Evolutionary conservation across 2,329 filamentous ascomycete species (phyloP), one percentile per base, ranked within the genome.

Genomic region (Alternaria angustiovoidea): DNA sequence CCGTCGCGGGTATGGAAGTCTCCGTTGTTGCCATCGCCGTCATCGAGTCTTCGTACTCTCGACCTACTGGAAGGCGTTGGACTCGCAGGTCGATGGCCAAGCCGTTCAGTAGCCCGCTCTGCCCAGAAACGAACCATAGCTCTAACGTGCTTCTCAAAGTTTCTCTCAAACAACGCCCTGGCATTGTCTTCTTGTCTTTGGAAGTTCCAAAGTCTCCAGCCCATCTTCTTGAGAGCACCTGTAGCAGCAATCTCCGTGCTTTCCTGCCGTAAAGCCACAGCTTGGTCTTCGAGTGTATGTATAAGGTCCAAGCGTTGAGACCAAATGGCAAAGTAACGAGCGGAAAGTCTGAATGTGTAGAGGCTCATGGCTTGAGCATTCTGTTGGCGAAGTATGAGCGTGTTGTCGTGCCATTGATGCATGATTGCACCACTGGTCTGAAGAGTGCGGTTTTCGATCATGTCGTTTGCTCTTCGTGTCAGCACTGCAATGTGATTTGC

Each of bases 121-220:
- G 79, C 70, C 86, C 87, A 89, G 61, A 84, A 82, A 24, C 83
- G 79, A 49, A 89, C 75, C 79, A 88, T 85, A 30, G 81, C 81
- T 57, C 84, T 80, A 28, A 83, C 76, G 70, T 88, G 87, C 62
- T 85, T 85, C 55, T 85, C 81, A 38, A 84, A 79, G 62, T 84
- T 86, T 18, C 86, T 78, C 18, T 83, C 80, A 51, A 80, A 78
- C 63, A 88, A 76, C 7, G 85, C 84, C 36, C 83, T 78, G 0
- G 86, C 85, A 41, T 81, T 86, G 57, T 87, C 82, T 9, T 80
- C 73, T 24, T 81, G 81, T 52, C 82, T 82, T 24, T 80, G 79
- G 5, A 86, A 76, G 41, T 86, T 85, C 75, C 88, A 88, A 2
- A 85, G 77, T 7, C 82, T 82, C 75, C 87, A 84, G 54, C 85